Evolutionary conservation across 257 asterid species (phyloP), one percentile per base, ranked within the genome.

Genomic region (Solanum tarapatanum): DNA sequence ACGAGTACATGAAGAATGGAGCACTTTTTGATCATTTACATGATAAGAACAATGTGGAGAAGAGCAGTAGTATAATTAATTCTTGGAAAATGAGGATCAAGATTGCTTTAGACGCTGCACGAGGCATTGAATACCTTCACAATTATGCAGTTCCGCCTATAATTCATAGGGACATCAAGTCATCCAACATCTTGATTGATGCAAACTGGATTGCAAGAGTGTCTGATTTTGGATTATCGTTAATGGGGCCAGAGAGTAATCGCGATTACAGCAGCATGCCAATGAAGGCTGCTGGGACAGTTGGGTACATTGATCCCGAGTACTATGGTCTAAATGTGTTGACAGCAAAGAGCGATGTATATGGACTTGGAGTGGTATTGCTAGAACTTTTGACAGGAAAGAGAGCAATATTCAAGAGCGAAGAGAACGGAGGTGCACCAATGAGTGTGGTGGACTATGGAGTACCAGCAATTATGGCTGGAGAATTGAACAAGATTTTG

Each of bases 21-120:
- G 99, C 99, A 6, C 89, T 96, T 11, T 89, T 91, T 68, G 96
- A 96, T 91, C 99, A 96, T 84, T 84, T 95, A 24, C 99, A 96
- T 36, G 88, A 88, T 87, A 92, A 84, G 90, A 90, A 51, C 93
- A 96, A 96, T 19, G 96, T 90, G 5, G 92, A 89, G 41, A 95
- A 91, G 92, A 87, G 88, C 21, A 91, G 95, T 64, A 91, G 92
- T 12, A 32, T 91, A 0, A 26, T 96, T 66, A 96, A 96, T 90
- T 95, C 99, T 5, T 96, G 99, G 99, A 93, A 91, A 87, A 88
- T 92, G 82, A 93, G 99, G 93, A 94, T 95, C 88, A 95, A 94
- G 90, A 89, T 95, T 72, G 87, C 99, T 0, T 37, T 96, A 64
- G 98, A 95, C 9, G 99, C 98, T 0, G 96, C 99, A 10, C 95